Evolutionary conservation across 352 stramenopile genomes (phyloP), one percentile per base, ranked within the genome.

Genomic region (Thraustochytrium striatum): DNA sequence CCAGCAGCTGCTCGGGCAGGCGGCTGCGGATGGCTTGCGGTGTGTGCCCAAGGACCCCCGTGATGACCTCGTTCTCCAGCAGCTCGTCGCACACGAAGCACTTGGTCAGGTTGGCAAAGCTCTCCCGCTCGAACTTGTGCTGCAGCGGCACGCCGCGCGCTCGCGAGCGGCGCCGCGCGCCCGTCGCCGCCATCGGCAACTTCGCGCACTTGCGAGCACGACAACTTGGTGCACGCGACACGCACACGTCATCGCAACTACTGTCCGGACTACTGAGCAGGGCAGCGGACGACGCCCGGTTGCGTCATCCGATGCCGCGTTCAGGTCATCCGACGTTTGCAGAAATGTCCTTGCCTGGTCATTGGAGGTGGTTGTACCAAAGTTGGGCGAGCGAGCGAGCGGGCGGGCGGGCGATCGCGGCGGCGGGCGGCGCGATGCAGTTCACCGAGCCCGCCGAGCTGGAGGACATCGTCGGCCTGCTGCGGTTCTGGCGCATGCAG

Each of bases 21-120:
- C n/a, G 25, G 41, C 33, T 36, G 8, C 44, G 28, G 41, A 73
- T 73, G 36, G 52, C 41, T 13, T 7, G 5, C 3, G 65, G n/a
- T 32, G 65, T 75, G 50, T 75, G 44, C 32, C 61, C 39, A 8
- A 75, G n/a, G 11, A 75, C 35, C 41, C 65, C 50, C 8, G 32
- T n/a, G 5, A 75, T 32, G 2, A 75, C 65, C 30, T 75, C 65
- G 65, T 75, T 41, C 21, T 75, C 41, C 28, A 75, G 65, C 65
- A 75, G 65, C 50, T 75, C 65, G 50, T 75, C 65, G 50, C 65
- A 75, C 50, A 75, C 65, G 52, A 75, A 75, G 65, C 65, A 75
- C 39, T 68, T 75, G 32, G 65, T 75, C 43, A 75, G 21, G 19
- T 3, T 75, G 8, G 65, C 25, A 38, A 75, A 75, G 11, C 65